Evolutionary conservation across 2,329 filamentous ascomycete species (phyloP), one percentile per base, ranked within the genome.

Genomic region (Colletotrichum nymphaeae): DNA sequence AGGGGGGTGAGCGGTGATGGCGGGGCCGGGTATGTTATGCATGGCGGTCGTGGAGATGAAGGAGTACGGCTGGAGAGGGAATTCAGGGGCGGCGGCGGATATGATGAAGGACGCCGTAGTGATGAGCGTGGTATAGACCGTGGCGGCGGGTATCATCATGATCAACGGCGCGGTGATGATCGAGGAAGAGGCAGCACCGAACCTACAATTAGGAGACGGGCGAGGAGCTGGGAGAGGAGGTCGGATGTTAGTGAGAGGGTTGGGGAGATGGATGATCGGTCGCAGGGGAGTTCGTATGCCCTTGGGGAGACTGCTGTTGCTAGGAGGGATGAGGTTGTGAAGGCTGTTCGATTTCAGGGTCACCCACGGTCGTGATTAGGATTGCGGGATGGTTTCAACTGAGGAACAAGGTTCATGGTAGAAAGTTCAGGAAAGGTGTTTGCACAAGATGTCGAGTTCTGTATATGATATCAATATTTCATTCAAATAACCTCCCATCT

Each of bases 191-290:
- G 42, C 1, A n/a, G 6, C 9, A 19, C n/a, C 42, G 42, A 46
- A n/a, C 6, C 22, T 62, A 24, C 46, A 3, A 42, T 26, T 30
- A 63, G 32, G 5, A 16, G 28, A 19, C 37, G 69, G 30, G 28
- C 37, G 28, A 30, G 58, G 55, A 74, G 69, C 24, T 63, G 35
- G 24, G 69, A 67, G 4, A 32, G 72, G 58, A 66, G 72, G 12
- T 67, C 52, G 49, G 68, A 72, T 52, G 22, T 24, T 26, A 63
- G 59, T 19, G 68, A 72, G 0, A 58, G 52, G 42, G 53, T 67
- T n/a, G 68, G 69, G n/a, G 63, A 72, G 42, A 66, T 71, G 46
- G 72, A 72, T 9, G 53, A 72, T 24, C 24, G 24, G 14, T 58
- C 58, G 9, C 52, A 67, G 32, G 52, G 65, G 30, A 60, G 59